Conservation (phyloP, 495 filamentous ascomycete genomes). For the Hypomontagnella submonticulosa region DNA sequence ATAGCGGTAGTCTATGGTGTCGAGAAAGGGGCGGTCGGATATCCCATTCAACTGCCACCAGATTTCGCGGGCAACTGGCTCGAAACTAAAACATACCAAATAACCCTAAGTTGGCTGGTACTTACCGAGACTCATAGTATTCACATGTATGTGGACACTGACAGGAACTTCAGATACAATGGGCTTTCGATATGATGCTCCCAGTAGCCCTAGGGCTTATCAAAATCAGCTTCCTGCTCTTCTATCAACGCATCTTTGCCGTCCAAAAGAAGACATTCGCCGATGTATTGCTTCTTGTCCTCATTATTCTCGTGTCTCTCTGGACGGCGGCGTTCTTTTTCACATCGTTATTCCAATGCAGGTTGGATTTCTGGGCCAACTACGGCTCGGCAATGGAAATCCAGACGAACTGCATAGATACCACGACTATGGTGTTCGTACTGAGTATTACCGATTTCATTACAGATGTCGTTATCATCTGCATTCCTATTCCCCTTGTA, state of each 20-base stretch:
- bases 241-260: conserved; percentile 48
- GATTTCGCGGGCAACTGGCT: background rate
- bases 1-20: conserved; percentile 24
- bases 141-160: too few species aligned
- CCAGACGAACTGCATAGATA: conserved; percentile 28
- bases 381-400: conserved; percentile 20
- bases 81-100: background rate
- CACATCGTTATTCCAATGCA: conserved; percentile 40
- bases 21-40: conserved; percentile 17
- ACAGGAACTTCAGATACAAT: conserved; percentile 33
- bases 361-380: conserved; percentile 26
- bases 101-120: background rate
- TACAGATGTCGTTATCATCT: conserved; percentile 40
- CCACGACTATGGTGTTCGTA: conserved; percentile 21
- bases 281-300: conserved; percentile 21
- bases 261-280: conserved; percentile 5
- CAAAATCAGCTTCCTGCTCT: conserved; percentile 47
- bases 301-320: conserved; percentile 24
- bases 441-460: conserved; percentile 40
- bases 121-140: too few species aligned
- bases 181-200: conserved; percentile 33
- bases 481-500: conserved; percentile 44
- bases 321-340: conserved; percentile 43
- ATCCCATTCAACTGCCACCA: conserved; percentile 7
- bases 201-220: conserved; percentile 42